These are phyloP conservation scores for Chlorociboria aeruginascens DNA, from an alignment of 495 filamentous ascomycete species.

Conservation along the genomic window DNA sequence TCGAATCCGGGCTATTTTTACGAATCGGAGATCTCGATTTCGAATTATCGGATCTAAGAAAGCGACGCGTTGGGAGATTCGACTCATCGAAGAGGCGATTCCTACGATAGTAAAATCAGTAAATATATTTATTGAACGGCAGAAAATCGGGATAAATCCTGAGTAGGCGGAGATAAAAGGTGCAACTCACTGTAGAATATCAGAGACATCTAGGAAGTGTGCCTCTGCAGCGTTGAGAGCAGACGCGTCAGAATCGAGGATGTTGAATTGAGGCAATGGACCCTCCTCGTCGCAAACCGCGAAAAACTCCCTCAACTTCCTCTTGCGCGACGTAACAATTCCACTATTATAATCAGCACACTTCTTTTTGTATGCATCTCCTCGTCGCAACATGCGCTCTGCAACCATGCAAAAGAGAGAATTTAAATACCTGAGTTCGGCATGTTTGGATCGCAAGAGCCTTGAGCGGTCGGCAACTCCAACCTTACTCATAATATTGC, in stretches of 20 bases:
- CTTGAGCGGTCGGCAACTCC: slow-evolving; percentile 42
- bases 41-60: slow-evolving; percentile 29
- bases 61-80: slow-evolving; percentile 48
- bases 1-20: slow-evolving; percentile 17
- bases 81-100: slow-evolving; percentile 59
- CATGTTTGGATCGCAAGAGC: slow-evolving; percentile 41
- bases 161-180: neutral
- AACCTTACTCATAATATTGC: slow-evolving; percentile 48
- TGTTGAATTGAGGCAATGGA: slow-evolving; percentile 21
- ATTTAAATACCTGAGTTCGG: slow-evolving; percentile 33
- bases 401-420: slow-evolving; percentile 19
- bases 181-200: slow-evolving; percentile 61
- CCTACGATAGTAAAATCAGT: slow-evolving; percentile 31
- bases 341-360: slow-evolving; percentile 24
- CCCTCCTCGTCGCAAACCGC: slow-evolving; percentile 36
- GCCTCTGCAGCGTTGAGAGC: slow-evolving; percentile 40
- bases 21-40: slow-evolving; percentile 20
- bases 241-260: slow-evolving; percentile 30
- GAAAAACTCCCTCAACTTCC: slow-evolving; percentile 74
- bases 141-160: slow-evolving; percentile 3
- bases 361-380: slow-evolving; percentile 27
- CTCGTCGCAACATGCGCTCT: slow-evolving; percentile 33
- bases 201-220: slow-evolving; percentile 61
- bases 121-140: slow-evolving; percentile 8
- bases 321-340: slow-evolving; percentile 50